phyloP scores from a whole-genome alignment of 345 rosid genomes.

The Pelargonium nanum region DNA sequence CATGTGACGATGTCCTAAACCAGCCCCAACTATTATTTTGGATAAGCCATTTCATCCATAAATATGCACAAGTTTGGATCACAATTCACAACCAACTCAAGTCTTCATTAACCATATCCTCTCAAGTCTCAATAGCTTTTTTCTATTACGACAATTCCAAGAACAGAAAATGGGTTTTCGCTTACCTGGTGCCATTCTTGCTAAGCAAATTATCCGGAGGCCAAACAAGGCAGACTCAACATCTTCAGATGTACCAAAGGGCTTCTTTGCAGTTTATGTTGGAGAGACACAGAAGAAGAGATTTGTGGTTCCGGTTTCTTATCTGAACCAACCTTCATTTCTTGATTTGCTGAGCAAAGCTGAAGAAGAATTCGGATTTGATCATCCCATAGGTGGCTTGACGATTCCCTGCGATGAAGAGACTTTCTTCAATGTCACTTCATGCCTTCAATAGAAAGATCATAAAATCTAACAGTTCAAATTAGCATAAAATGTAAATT shows the following conservation, averaged over 20 bases:
- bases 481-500: too few species aligned
- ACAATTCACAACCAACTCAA: background rate
- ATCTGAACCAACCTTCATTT: conserved; percentile 27
- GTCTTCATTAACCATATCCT: background rate
- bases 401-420: too few species aligned
- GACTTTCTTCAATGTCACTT: too few species aligned
- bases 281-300: conserved; percentile 23
- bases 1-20: background rate
- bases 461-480: too few species aligned
- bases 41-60: background rate
- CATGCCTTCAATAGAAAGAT: too few species aligned
- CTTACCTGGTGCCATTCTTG: background rate
- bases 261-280: conserved; percentile 21
- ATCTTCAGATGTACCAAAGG: conserved; percentile 23
- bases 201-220: background rate
- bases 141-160: background rate
- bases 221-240: background rate
- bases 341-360: conserved; percentile 22
- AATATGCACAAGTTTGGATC: background rate
- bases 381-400: conserved; percentile 27
- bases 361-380: conserved; percentile 29
- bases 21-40: background rate
- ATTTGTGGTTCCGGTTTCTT: conserved; percentile 22
- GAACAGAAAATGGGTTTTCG: background rate
- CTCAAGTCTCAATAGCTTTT: too few species aligned